Evolutionary conservation across 176 grass and related monocot species (phyloP), one percentile per base, ranked within the genome.

Genomic region (Oryza glaberrima): DNA sequence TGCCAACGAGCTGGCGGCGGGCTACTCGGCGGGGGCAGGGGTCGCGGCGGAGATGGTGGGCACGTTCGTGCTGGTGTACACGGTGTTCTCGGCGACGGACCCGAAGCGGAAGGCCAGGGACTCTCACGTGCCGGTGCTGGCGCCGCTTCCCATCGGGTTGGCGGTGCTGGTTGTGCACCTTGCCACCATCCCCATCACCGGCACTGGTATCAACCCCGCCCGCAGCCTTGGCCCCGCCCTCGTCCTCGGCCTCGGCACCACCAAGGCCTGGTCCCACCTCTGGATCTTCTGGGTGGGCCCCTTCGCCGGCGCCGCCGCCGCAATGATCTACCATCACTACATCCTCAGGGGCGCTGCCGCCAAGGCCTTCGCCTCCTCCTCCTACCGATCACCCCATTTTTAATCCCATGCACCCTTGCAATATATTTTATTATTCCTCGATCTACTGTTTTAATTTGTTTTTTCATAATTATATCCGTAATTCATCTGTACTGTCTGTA

Each of bases 1-100:
- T 25, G 85, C 85, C 43, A 95, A 95, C 81, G 88, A 86, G 84
- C 44, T 95, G 56, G 74, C 78, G 34, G 63, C 82, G 2, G 93
- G 93, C 12, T 95, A 88, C 90, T 86, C 93, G 34, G 75, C 26
- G 15, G 93, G 85, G 11, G 89, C 85, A 1, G 93, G 85, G 9
- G 73, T 95, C 36, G 88, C 36, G 20, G 90, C 93, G 7, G 93
- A 95, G 88, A 87, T 92, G 65, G 38, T 92, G 3, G 93, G 90
- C 67, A 95, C 93, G 49, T 92, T 91, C 78, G 80, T 91, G 22
- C 90, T 95, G 49, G 93, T 92, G 12, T 95, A 95, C 88, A 92
- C 90, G n/a, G 93, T 95, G 9, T 95, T 95, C 88, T 86, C 93
- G 26, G 93, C 91, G 3, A 95, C 94, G 19, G 90, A 93, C 71